Conservation (phyloP, 2,329 filamentous ascomycete genomes). For the Cordyceps fumosorosea region DNA sequence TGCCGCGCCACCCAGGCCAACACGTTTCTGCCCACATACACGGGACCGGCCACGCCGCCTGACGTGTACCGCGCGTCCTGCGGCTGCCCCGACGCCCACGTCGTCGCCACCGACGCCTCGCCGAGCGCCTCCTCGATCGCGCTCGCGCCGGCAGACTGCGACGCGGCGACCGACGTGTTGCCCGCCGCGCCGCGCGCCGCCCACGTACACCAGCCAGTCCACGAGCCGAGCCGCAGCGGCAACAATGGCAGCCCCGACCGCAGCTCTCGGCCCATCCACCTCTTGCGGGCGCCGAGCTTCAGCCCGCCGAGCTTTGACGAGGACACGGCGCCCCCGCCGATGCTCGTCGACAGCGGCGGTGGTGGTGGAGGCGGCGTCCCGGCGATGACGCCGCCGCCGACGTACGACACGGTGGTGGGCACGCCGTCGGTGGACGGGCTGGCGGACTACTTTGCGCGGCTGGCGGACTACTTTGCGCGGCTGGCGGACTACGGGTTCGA, state of each 20-base stretch:
- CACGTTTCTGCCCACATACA: slow-evolving; percentile 76
- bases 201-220: slow-evolving; percentile 36
- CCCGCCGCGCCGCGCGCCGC: slow-evolving; percentile 50
- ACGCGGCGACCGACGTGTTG: slow-evolving; percentile 24
- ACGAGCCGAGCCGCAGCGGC: slow-evolving; percentile 23
- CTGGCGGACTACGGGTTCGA: slow-evolving; percentile 62
- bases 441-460: slow-evolving; percentile 79
- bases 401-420: slow-evolving; percentile 74
- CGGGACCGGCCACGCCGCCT: slow-evolving; percentile 44
- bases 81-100: slow-evolving; percentile 50
- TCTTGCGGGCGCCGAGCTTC: slow-evolving; percentile 76
- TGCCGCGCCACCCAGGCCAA: slow-evolving; percentile 91
- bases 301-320: slow-evolving; percentile 84
- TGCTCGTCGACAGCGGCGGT: slow-evolving; percentile 19
- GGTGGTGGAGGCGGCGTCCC: slow-evolving; percentile 17
- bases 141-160: slow-evolving; percentile 33
- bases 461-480: slow-evolving; percentile 73
- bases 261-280: slow-evolving; percentile 64
- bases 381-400: slow-evolving; percentile 72
- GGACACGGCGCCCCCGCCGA: slow-evolving; percentile 42
- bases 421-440: slow-evolving; percentile 60
- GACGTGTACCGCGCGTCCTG: slow-evolving; percentile 39
- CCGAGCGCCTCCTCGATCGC: slow-evolving; percentile 56
- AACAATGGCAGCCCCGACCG: slow-evolving; percentile 16
- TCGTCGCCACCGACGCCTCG: slow-evolving; percentile 52